Conservation (phyloP, 2,329 filamentous ascomycete species). For the Aspergillus terreus region DNA sequence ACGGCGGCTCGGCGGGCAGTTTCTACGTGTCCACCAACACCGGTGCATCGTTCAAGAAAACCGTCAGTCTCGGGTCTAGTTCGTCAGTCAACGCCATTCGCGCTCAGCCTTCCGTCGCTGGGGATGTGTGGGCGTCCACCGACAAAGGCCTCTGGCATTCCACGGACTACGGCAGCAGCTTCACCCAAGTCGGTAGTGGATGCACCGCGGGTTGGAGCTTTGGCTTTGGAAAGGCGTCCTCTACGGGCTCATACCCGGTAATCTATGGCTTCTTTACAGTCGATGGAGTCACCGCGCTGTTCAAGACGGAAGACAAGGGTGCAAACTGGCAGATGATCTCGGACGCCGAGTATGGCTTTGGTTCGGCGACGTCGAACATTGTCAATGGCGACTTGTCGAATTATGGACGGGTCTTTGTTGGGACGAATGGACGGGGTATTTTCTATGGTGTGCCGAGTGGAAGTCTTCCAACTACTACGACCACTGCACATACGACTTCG, state of each 20-base stretch:
- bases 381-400: slow-evolving; percentile 24
- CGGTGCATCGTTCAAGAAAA: slow-evolving; percentile 45
- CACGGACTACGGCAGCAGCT: slow-evolving; percentile 49
- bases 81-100: slow-evolving; percentile 16
- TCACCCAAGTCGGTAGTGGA: slow-evolving; percentile 33
- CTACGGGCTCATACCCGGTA: slow-evolving; percentile 16
- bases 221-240: slow-evolving; percentile 21
- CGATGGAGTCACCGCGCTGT: slow-evolving; percentile 19
- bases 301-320: slow-evolving; percentile 24
- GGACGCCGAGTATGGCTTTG: slow-evolving; percentile 24
- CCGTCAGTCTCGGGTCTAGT: slow-evolving; percentile 34
- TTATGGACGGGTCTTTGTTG: slow-evolving; percentile 29
- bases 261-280: slow-evolving; percentile 27
- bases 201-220: slow-evolving; percentile 17
- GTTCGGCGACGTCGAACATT: slow-evolving; percentile 21
- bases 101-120: slow-evolving; percentile 17
- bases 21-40: slow-evolving; percentile 54
- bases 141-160: slow-evolving; percentile 54
- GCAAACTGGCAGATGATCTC: slow-evolving; percentile 25
- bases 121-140: slow-evolving; percentile 33
- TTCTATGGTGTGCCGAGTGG: slow-evolving; percentile 27
- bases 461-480: slow-evolving; percentile 18
- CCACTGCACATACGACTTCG: slow-evolving; percentile 11
- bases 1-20: slow-evolving; percentile 44
- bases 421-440: slow-evolving; percentile 32